Conservation (phyloP, 140 eudicot genomes). For the Erigeron philadelphicus region DNA sequence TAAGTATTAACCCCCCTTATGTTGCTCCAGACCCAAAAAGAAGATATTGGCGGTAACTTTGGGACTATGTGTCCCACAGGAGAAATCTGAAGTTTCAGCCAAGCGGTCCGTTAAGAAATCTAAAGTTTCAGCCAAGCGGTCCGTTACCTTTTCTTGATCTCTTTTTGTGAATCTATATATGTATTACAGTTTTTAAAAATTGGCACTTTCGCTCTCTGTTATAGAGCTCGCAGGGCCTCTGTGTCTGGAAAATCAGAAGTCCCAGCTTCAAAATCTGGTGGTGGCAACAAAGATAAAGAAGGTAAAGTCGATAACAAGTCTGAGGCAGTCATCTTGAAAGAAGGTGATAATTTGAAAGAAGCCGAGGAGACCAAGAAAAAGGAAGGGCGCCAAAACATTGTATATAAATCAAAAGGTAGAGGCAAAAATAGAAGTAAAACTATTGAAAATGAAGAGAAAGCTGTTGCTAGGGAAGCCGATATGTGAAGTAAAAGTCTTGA, state of each 20-base stretch:
- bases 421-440: conserved; percentile 1
- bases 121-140: conserved; percentile 17
- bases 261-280: conserved; percentile 6
- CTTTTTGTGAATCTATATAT: not conserved
- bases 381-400: conserved; percentile 1
- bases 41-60: not conserved
- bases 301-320: conserved; percentile 4
- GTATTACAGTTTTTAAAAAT: conserved; percentile 10
- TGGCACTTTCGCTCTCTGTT: not conserved
- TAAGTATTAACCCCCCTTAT: not conserved
- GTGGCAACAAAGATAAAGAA: conserved; percentile 7
- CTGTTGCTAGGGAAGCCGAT: not conserved
- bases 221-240: conserved; percentile 12
- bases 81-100: conserved; percentile 8
- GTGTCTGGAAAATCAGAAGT: not conserved
- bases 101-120: conserved; percentile 12
- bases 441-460: not conserved
- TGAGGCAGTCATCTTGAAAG: conserved; percentile 1
- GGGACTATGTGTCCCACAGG: not conserved
- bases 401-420: conserved; percentile 15
- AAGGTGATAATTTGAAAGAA: conserved; percentile 1
- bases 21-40: conserved; percentile 10
- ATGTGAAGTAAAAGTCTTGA: conserved; percentile 14
- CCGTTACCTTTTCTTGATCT: conserved; percentile 1
- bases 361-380: conserved; percentile 8